Conservation (phyloP, 2,329 filamentous ascomycete genomes). For the Arthrinium phaeospermum region DNA sequence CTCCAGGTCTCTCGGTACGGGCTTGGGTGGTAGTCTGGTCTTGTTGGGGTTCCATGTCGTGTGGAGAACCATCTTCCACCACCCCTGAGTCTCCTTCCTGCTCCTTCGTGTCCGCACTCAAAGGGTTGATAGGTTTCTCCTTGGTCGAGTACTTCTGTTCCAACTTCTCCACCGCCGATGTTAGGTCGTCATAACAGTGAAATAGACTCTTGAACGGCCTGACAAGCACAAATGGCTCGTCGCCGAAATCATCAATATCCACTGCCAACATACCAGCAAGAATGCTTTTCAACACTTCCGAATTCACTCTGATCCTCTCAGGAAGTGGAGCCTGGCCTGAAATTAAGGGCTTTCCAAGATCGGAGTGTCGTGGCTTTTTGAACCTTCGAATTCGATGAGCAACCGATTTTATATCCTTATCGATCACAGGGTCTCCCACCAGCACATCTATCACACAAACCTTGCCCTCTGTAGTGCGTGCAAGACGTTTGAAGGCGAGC, state of each 20-base stretch:
- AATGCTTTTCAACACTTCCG: constrained; percentile 8
- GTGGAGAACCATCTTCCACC: neutral
- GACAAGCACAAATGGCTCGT: neutral
- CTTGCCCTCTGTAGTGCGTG: neutral
- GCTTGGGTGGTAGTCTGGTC: neutral
- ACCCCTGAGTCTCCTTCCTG: neutral
- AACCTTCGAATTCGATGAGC: neutral
- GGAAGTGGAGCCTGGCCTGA: constrained; percentile 19
- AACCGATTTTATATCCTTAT: neutral
- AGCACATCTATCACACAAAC: neutral
- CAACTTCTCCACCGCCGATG: neutral
- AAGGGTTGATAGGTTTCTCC: neutral
- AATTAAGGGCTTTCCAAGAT: neutral
- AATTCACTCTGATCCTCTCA: constrained; percentile 28
- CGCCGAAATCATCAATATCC: no score
- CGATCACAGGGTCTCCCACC: neutral
- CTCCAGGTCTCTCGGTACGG: neutral
- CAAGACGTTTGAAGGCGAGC: neutral
- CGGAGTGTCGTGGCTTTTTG: neutral
- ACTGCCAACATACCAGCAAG: neutral
- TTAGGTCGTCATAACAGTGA: neutral
- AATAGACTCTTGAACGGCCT: constrained; percentile 17
- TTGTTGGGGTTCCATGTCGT: neutral
- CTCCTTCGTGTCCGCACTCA: neutral
- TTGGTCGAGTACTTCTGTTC: neutral